Base-by-base conservation (phyloP, 2,329 filamentous ascomycete genomes). In the Metarhizium guizhouense region DNA sequence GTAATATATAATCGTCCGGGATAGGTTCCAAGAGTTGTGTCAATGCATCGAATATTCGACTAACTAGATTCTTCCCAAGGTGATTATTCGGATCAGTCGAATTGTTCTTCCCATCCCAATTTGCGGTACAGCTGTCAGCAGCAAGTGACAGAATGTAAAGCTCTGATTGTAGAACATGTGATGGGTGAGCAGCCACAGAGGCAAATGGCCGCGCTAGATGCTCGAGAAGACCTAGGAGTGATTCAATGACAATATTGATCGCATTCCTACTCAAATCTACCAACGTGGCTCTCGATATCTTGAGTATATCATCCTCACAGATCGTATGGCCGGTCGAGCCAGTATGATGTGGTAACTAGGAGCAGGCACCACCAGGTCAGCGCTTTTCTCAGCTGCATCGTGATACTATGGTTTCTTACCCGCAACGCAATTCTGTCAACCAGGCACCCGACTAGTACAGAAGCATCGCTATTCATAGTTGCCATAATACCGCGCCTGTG, bases 91-190 rank as follows among this genome's bases (percentile, higher is more conserved):
- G 36, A 29, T 57, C 58, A 20, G 32, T 34, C 10, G 62, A 36
- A 62, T 64, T 58, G 43, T 56, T 56, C 25, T 64, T 60, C 36
- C 38, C 52, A 29, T 70, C 47, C 83, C 83, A 86, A 64, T 84
- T 78, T 54, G 79, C 77, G 52, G 78, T 76, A 61, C 83, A 87
- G 65, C 84, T 87, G 63, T 87, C 83, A 64, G 83, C 81, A 40
- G 84, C 75, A 47, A 87, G 72, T 51, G 80, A 76, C 52, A 87
- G 68, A n/a, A 86, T 72, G 62, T 84, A 87, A 51, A 84, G 72
- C 66, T 87, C 84, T 18, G 85, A 86, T 50, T 82, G 75, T 36
- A 86, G 70, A 53, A 87, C 75, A 63, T 85, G 81, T 42, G 75
- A 71, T 2, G 83, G 82, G 61, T 84, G 82, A 25, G 72, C 69